A percentile compares a stretch with the other conserved stretches of the same genome.
Evolutionary conservation across 1,284 basidiomycete species (phyloP).

Genomic region (Testicularia cyperi): DNA sequence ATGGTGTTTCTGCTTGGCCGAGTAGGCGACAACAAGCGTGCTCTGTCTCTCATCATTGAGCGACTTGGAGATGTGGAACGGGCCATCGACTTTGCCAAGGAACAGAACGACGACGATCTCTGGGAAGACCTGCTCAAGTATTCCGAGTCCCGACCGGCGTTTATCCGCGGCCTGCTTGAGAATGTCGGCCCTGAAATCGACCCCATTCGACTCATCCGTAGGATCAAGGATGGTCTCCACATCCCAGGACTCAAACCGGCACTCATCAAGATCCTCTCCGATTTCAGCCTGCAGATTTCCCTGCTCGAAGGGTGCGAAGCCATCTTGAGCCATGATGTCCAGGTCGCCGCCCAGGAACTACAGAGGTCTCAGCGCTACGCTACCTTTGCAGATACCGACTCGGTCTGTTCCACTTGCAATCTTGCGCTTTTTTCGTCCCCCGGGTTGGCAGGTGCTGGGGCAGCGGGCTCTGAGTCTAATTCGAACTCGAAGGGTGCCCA

Average conservation of each 20-base stretch:
- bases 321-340: slow-evolving; percentile 46
- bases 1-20: slow-evolving; percentile 97
- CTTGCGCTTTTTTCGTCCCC: slow-evolving; percentile 15
- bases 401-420: slow-evolving; percentile 35
- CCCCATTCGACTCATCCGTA: slow-evolving; percentile 85
- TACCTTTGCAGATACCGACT: slow-evolving; percentile 34
- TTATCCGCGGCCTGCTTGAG: slow-evolving; percentile 86
- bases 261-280: slow-evolving; percentile 92
- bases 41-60: slow-evolving; percentile 91
- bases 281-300: slow-evolving; percentile 75
- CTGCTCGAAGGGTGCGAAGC: slow-evolving; percentile 50
- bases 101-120: slow-evolving; percentile 93
- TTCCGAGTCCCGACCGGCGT: slow-evolving; percentile 89
- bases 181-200: slow-evolving; percentile 96
- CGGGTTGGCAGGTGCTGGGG: too few relatives aligned
- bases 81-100: slow-evolving; percentile 96
- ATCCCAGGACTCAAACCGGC: slow-evolving; percentile 92
- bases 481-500: too few relatives aligned
- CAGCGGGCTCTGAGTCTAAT: too few relatives aligned
- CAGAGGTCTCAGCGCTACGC: slow-evolving; percentile 31
- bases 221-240: slow-evolving; percentile 92
- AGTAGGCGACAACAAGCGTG: slow-evolving; percentile 96
- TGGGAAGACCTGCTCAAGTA: slow-evolving; percentile 96
- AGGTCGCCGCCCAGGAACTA: slow-evolving; percentile 37
- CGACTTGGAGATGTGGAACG: slow-evolving; percentile 86